Evolutionary conservation across 768 basidiomycete genomes (phyloP), one percentile per base, ranked within the genome.

Genomic region (Mycena pura): DNA sequence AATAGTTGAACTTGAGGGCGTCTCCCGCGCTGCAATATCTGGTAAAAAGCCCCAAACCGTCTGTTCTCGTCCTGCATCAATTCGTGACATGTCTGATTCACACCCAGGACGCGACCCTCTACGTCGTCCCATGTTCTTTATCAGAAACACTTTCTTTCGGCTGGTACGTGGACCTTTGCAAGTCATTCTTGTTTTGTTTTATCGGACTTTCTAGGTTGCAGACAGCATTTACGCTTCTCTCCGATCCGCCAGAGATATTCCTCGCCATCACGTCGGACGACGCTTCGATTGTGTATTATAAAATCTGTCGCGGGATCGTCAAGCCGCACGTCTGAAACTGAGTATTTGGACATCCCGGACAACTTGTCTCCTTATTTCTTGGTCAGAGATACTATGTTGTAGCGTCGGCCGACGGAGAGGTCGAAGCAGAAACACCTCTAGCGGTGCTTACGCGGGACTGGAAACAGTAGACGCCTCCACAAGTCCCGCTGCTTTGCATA

Each of bases 201-300:
- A 24, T 32, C 36, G 3, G 2, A 21, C 31, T 31, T 43, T 29
- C 24, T 46, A 91, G 89, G 86, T 74, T 91, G 6, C 77, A 78
- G 53, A 73, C 79, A 22, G 85, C 87, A 2, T 92, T 92, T 71
- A 67, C 72, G 7, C 77, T 76, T 13, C 75, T 91, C 13, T 74
- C 73, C 7, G 73, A 76, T 43, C 80, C 81, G 13, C 71, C 78
- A 36, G 78, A 84, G 52, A 73, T 93, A 45, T 89, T 84, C 67
- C 72, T 93, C 28, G 92, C 88, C 13, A 88, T 93, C 56, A 87
- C 86, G 41, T 83, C 88, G 0, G 86, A 90, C 49, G 92, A 93
- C 67, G 87, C 92, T 11, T 92, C 92, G 9, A 88, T 90, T 44
- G 92, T 93, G 50, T 93, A 93, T 73, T 93, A 93, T 75, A 91